A percentile compares a stretch with the other conserved stretches of the same genome.
Conservation (phyloP, 768 basidiomycete species). For the Collybia nuda region DNA sequence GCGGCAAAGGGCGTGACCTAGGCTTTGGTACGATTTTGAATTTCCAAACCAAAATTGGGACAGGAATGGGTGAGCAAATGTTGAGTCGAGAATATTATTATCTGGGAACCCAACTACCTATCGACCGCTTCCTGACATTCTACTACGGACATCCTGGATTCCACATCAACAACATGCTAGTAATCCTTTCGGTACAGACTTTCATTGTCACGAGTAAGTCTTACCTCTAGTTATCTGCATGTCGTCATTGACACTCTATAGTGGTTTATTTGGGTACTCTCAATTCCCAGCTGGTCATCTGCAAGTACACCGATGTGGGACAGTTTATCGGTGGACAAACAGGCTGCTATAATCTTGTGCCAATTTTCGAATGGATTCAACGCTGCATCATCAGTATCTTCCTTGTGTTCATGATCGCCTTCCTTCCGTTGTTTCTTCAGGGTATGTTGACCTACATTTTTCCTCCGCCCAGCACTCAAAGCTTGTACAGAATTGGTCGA, state of each 20-base stretch:
- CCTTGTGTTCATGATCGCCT: conserved; percentile 97
- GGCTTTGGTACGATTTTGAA: conserved; percentile 99
- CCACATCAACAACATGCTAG: conserved; percentile 99
- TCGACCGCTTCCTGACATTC: conserved; percentile 99
- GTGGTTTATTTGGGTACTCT: conserved; percentile 96
- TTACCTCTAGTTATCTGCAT: conserved; percentile 1
- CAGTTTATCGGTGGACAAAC: conserved; percentile 74
- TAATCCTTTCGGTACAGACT: conserved; percentile 94
- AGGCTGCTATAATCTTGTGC: conserved; percentile 93
- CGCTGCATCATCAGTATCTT: conserved; percentile 98
- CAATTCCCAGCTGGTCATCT: conserved; percentile 77
- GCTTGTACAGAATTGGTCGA: conserved; percentile 82
- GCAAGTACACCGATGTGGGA: conserved; percentile 72
- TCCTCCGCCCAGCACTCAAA: too few species aligned
- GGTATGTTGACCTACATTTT: conserved; percentile 43
- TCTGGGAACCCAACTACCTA: conserved; percentile 94
- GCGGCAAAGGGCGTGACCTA: conserved; percentile 97
- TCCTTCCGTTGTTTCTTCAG: conserved; percentile 93
- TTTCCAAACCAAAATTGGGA: conserved; percentile 99
- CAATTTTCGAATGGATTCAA: conserved; percentile 94
- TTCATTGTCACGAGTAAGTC: conserved; percentile 88
- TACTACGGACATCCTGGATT: conserved; percentile 99
- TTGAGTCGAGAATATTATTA: conserved; percentile 99
- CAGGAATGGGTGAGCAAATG: conserved; percentile 99
- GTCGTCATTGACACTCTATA: conserved; percentile 24